Conservation (phyloP, 2,329 filamentous ascomycete genomes). For the Claviceps pazoutovae region DNA sequence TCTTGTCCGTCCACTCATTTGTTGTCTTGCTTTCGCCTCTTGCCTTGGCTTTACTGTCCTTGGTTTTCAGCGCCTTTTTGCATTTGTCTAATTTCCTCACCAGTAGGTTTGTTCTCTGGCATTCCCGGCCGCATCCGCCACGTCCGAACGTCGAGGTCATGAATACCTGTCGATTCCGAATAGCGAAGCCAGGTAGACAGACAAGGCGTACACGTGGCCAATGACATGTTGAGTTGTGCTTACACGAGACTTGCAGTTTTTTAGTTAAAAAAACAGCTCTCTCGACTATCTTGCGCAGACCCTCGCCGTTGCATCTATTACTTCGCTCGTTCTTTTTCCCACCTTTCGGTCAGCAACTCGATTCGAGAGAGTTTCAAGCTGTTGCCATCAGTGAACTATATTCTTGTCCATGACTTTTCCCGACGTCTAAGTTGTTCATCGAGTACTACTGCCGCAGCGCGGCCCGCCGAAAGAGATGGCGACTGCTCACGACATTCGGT, state of each 20-base stretch:
- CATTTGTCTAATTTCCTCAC: slow-evolving; percentile 5
- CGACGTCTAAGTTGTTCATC: slow-evolving; percentile 24
- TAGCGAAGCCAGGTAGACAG: neutral
- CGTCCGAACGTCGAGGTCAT: neutral
- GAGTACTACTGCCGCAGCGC: slow-evolving; percentile 33
- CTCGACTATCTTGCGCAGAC: neutral
- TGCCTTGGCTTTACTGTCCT: slow-evolving; percentile 8
- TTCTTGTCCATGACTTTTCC: slow-evolving; percentile 25
- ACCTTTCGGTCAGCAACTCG: neutral
- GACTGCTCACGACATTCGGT: slow-evolving; percentile 25
- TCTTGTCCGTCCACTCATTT: slow-evolving; percentile 47
- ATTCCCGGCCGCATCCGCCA: neutral
- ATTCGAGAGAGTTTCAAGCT: neutral
- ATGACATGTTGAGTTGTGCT: neutral
- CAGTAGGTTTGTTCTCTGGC: slow-evolving; percentile 1
- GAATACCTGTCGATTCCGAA: neutral
- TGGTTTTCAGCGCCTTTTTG: slow-evolving; percentile 5
- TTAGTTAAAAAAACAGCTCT: neutral
- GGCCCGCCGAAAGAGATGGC: slow-evolving; percentile 31
- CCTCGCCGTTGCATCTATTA: neutral
- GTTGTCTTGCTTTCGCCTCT: slow-evolving; percentile 17
- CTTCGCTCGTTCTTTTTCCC: neutral
- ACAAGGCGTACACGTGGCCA: neutral
- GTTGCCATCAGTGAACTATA: neutral
- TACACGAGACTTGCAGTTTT: neutral